Evolutionary conservation across 768 basidiomycete species (phyloP).

Genomic region (Russula dissimulans): DNA sequence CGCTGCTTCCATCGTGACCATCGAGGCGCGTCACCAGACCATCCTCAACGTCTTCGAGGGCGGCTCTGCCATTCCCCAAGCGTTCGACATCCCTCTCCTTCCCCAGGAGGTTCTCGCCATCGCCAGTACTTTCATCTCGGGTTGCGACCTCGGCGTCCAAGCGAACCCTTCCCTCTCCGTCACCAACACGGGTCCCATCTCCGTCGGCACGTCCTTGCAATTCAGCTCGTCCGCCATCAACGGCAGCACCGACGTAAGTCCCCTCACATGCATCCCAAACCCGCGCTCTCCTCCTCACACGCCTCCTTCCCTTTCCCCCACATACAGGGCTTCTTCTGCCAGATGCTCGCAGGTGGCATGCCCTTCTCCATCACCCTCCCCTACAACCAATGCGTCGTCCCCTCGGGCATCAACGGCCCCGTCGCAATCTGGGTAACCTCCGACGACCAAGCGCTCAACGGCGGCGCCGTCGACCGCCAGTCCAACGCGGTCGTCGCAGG

Average conservation of each 20-base stretch:
- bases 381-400: conserved; percentile 52
- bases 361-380: conserved; percentile 50
- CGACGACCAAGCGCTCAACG: conserved; percentile 50
- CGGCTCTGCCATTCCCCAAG: conserved; percentile 50
- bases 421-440: conserved; percentile 65
- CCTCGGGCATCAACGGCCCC: conserved; percentile 59
- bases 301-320: neutral
- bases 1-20: conserved; percentile 67
- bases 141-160: conserved; percentile 54
- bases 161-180: conserved; percentile 52
- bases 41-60: conserved; percentile 62
- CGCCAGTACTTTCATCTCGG: conserved; percentile 57
- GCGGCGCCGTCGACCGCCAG: conserved; percentile 50
- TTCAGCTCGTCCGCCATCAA: conserved; percentile 53
- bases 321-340: conserved; percentile 50
- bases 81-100: conserved; percentile 66
- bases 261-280: neutral
- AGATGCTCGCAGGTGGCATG: conserved; percentile 63
- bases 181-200: conserved; percentile 53
- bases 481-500: conserved; percentile 52
- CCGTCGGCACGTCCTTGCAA: conserved; percentile 49
- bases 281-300: neutral
- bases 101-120: conserved; percentile 66
- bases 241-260: conserved; percentile 36
- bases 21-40: conserved; percentile 79